Percentiles rank a stretch among this genome's conserved stretches.
phyloP scores from a whole-genome alignment of 2,329 filamentous ascomycete species.

The Sarocladium brachiariae region DNA sequence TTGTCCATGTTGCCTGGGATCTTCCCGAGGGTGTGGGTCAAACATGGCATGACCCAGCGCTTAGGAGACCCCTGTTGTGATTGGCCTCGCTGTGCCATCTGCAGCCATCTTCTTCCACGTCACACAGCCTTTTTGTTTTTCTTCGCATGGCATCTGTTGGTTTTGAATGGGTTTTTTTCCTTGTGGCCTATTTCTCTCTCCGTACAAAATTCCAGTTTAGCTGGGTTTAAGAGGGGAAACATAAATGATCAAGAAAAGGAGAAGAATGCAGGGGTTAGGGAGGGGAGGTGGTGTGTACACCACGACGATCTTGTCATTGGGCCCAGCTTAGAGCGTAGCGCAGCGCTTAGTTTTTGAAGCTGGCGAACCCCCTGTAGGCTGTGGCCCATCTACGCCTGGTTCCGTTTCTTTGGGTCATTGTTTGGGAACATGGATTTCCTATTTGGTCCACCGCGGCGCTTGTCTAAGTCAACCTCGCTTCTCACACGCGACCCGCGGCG shows the following conservation, averaged over 20 bases:
- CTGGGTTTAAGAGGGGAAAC: too few relatives aligned
- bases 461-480: conserved; percentile 6
- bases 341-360: too few relatives aligned
- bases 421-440: not conserved
- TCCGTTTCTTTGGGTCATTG: too few relatives aligned
- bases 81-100: conserved; percentile 6
- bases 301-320: too few relatives aligned
- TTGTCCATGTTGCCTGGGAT: not conserved
- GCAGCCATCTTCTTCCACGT: conserved; percentile 9
- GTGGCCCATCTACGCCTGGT: too few relatives aligned
- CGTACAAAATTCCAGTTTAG: too few relatives aligned
- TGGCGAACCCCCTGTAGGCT: too few relatives aligned
- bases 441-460: not conserved
- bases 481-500: conserved; percentile 3
- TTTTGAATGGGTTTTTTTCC: too few relatives aligned
- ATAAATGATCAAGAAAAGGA: too few relatives aligned
- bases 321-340: not conserved
- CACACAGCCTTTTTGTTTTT: conserved; percentile 4
- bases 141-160: conserved; percentile 3
- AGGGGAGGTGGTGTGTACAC: too few relatives aligned
- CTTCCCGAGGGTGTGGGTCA: conserved; percentile 5
- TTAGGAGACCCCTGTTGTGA: not conserved
- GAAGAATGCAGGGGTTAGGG: too few relatives aligned
- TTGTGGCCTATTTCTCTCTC: too few relatives aligned
- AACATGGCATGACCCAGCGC: conserved; percentile 7